These are phyloP conservation scores for Didymella segeticola DNA, from an alignment of 2,329 filamentous ascomycete species.

Conservation along the genomic window DNA sequence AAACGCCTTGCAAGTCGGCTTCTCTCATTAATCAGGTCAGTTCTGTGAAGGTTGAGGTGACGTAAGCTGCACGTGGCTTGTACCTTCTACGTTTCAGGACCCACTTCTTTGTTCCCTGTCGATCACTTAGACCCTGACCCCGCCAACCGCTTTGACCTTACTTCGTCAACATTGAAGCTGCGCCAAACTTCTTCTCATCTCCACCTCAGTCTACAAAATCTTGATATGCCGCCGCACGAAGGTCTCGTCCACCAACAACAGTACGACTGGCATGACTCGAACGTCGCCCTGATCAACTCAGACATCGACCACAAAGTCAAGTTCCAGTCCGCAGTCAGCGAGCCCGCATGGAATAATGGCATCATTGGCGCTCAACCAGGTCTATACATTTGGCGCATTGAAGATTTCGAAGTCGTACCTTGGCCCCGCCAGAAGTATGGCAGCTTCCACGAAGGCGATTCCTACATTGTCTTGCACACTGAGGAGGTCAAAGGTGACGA, in stretches of 20 bases:
- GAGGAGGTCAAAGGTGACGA: constrained; percentile 56
- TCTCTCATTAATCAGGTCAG: too few species aligned
- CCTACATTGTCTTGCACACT: constrained; percentile 70
- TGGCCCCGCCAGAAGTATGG: constrained; percentile 66
- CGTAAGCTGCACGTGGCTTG: constrained; percentile 9
- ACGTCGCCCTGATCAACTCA: constrained; percentile 69
- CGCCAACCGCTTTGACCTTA: background rate
- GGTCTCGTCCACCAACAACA: constrained; percentile 68
- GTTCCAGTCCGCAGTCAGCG: constrained; percentile 68
- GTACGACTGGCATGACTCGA: constrained; percentile 73
- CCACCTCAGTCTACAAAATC: background rate
- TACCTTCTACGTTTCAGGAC: constrained; percentile 4
- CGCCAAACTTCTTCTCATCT: too few species aligned
- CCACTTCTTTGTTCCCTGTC: background rate
- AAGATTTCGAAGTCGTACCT: constrained; percentile 68
- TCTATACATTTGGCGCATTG: constrained; percentile 70
- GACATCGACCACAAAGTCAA: constrained; percentile 73
- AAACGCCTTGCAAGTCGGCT: too few species aligned
- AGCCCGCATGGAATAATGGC: constrained; percentile 72
- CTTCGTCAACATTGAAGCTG: background rate
- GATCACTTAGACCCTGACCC: background rate
- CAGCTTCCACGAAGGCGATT: constrained; percentile 71
- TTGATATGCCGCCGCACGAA: constrained; percentile 62
- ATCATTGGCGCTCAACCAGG: constrained; percentile 61
- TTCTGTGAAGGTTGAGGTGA: background rate